phyloP scores from a whole-genome alignment of 805 yeast genomes.

The Sugiyamaella smithiae region DNA sequence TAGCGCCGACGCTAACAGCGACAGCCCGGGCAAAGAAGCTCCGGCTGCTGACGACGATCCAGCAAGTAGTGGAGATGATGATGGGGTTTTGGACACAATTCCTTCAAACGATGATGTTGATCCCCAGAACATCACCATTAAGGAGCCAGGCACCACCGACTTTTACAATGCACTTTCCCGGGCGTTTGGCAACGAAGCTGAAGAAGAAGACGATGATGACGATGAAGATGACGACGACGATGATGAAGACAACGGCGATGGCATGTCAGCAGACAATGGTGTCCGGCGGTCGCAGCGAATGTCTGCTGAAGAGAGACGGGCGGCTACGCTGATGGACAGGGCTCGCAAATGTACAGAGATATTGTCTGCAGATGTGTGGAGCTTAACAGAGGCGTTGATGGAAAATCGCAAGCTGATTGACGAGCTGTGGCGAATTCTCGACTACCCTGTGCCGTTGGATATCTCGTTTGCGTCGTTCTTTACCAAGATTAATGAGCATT shows the following conservation, averaged over 20 bases:
- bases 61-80: slow-evolving; percentile 23
- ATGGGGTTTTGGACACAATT: slow-evolving; percentile 26
- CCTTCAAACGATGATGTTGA: slow-evolving; percentile 21
- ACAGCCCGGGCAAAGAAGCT: neutral
- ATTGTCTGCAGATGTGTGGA: slow-evolving; percentile 89
- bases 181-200: slow-evolving; percentile 19
- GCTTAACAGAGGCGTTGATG: slow-evolving; percentile 85
- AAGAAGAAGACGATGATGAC: slow-evolving; percentile 25
- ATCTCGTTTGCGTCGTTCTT: slow-evolving; percentile 81
- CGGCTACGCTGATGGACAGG: slow-evolving; percentile 33
- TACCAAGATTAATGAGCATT: slow-evolving; percentile 86
- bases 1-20: neutral
- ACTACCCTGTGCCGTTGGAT: slow-evolving; percentile 61
- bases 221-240: slow-evolving; percentile 30
- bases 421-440: slow-evolving; percentile 77
- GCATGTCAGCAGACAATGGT: neutral
- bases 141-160: slow-evolving; percentile 26
- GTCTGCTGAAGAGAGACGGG: slow-evolving; percentile 11
- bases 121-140: slow-evolving; percentile 27
- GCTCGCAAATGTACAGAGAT: slow-evolving; percentile 83
- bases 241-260: slow-evolving; percentile 5
- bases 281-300: slow-evolving; percentile 9
- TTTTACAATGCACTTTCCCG: neutral
- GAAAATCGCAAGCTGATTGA: slow-evolving; percentile 63
- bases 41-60: neutral